Evolutionary conservation across 2,329 filamentous ascomycete species (phyloP), one percentile per base, ranked within the genome.

Genomic region (Fonsecaea pugnacius): DNA sequence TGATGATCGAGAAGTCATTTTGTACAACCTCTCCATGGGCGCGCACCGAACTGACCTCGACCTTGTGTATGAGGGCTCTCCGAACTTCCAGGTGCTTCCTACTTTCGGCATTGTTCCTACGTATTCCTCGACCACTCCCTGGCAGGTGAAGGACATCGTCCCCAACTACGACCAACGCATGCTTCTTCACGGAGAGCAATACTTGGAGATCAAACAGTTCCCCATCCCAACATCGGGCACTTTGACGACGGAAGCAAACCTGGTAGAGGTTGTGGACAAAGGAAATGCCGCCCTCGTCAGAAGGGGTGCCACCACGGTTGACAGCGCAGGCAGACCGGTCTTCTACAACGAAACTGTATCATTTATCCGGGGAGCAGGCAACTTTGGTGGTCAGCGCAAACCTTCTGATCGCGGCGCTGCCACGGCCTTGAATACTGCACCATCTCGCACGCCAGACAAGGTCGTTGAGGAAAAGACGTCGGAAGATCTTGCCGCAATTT

Each of bases 161-260:
- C 92, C 93, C 77, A 96, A 98, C 84, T 99, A 96, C 84, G 91
- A 87, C 46, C 94, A 93, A 67, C 97, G 96, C 91, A 97, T 97
- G 92, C 88, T 99, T 58, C 89, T 99, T 27, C 95, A 99, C 81
- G 95, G 95, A 75, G 95, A 99, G 83, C 95, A 99, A 79, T 99
- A 93, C 81, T 91, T 99, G 70, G 95, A 99, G 80, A 86, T 99
- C 74, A 88, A 89, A 75, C 92, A 94, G 78, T 96, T 88, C 82
- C 95, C 95, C 50, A 90, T 98, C 89, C 95, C 59, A 96, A 70
- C 68, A 0, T 54, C 46, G 14, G 70, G 67, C 27, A 69, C 67
- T 60, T 67, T 69, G 4, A 24, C 67, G 30, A 68, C 65, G 36
- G 69, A 67, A 43, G 62, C 66, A 14, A 59, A 59, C 24, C 88